Evolutionary conservation across 2,329 filamentous ascomycete genomes (phyloP).

Genomic region (Sporothrix protearum): DNA sequence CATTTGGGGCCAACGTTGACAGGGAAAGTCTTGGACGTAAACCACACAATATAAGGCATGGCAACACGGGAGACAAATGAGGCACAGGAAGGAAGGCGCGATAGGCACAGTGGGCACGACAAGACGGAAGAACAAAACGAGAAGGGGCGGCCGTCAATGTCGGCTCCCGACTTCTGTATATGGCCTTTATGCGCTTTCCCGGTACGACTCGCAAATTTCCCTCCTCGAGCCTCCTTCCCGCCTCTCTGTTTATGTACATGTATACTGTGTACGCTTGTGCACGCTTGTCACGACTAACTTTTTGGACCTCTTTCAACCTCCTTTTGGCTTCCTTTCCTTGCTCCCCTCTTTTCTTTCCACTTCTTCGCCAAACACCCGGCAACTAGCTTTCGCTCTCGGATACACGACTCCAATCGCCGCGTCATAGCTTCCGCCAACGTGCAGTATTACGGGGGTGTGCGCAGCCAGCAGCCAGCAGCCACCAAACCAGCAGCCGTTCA

Average conservation of each 20-base stretch:
- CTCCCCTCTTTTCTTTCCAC: background rate
- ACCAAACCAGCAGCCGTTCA: background rate
- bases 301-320: background rate
- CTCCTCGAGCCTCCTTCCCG: background rate
- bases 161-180: constrained; percentile 8
- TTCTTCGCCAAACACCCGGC: background rate
- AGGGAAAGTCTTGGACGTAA: background rate
- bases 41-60: background rate
- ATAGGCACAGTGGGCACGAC: background rate
- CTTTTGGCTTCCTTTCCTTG: background rate
- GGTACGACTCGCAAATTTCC: background rate
- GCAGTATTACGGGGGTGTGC: constrained; percentile 7
- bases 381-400: background rate
- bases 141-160: constrained; percentile 6
- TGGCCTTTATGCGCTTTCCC: constrained; percentile 11
- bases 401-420: constrained; percentile 3
- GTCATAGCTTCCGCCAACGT: constrained; percentile 4
- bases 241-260: background rate
- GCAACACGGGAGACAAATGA: background rate
- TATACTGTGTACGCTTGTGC: too few species aligned
- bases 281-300: background rate
- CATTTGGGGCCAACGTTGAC: background rate
- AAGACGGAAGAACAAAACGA: background rate
- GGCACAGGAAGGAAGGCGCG: constrained; percentile 7
- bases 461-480: background rate